Evolutionary conservation across 1,139 yeast genomes (phyloP).

Genomic region (Pichia sp.): DNA sequence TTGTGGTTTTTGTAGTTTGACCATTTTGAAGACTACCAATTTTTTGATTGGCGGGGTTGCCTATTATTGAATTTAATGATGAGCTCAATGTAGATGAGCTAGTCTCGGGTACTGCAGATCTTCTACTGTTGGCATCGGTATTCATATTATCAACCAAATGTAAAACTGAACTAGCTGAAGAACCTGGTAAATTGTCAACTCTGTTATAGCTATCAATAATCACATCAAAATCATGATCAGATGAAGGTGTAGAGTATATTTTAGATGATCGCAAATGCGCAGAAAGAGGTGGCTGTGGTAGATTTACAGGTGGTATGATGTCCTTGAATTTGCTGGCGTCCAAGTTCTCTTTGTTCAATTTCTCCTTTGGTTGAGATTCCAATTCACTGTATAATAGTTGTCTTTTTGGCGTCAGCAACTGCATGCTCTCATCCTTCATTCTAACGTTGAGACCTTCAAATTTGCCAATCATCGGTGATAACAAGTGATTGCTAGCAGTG

Average conservation of each 20-base stretch:
- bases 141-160: constrained; percentile 1
- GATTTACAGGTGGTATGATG: too few species aligned
- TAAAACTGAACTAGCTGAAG: too few species aligned
- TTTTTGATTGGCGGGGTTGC: not conserved
- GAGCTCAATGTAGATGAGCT: not conserved
- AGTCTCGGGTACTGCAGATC: not conserved
- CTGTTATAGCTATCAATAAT: constrained; percentile 19
- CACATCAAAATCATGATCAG: constrained; percentile 17
- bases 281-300: too few species aligned
- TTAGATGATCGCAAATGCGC: not conserved
- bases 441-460: constrained; percentile 11
- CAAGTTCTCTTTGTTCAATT: too few species aligned
- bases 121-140: not conserved
- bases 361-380: not conserved
- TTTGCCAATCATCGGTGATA: constrained; percentile 14
- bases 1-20: too few species aligned
- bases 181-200: not conserved
- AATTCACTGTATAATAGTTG: constrained; percentile 4
- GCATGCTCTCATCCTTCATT: constrained; percentile 7
- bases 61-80: not conserved
- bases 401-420: constrained; percentile 10
- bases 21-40: too few species aligned
- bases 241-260: constrained; percentile 6
- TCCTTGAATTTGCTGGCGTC: too few species aligned
- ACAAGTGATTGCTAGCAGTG: not conserved